These are phyloP conservation scores for Tetrahymena malaccensis DNA, from an alignment of 73 alveolate genomes.

Conservation along the genomic window DNA sequence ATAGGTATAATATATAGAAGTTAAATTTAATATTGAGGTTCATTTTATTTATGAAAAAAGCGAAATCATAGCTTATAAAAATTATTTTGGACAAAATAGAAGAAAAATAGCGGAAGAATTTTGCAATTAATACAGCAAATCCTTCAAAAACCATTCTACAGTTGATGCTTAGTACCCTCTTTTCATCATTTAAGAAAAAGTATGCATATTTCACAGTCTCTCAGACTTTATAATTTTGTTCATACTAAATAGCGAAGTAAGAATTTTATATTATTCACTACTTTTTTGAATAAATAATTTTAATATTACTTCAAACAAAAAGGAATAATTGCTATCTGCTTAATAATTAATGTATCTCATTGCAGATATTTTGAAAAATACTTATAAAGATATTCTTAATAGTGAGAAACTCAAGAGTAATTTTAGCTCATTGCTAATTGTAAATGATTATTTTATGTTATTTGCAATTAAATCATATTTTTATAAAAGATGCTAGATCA, in stretches of 20 bases:
- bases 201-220: slow-evolving; percentile 6
- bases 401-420: slow-evolving; percentile 26
- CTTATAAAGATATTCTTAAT: neutral
- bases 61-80: slow-evolving; percentile 26
- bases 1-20: neutral
- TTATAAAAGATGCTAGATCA: slow-evolving; percentile 25
- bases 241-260: slow-evolving; percentile 21
- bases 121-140: neutral
- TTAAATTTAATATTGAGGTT: neutral
- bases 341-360: neutral
- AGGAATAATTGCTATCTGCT: slow-evolving; percentile 1
- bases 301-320: no score
- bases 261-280: neutral
- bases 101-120: slow-evolving; percentile 30
- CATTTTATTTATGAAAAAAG: neutral
- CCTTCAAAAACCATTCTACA: slow-evolving; percentile 11
- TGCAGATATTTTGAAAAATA: neutral
- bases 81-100: slow-evolving; percentile 14
- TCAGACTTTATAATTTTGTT: slow-evolving; percentile 26
- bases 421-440: neutral
- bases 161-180: slow-evolving; percentile 14
- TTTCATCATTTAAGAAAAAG: slow-evolving; percentile 18
- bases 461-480: neutral
- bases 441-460: neutral
- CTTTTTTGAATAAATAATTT: neutral